Percentiles rank a stretch among this genome's conserved stretches.
Evolutionary conservation across 2,329 filamentous ascomycete genomes (phyloP).

Genomic region (Ceratocystis eucalypticola): DNA sequence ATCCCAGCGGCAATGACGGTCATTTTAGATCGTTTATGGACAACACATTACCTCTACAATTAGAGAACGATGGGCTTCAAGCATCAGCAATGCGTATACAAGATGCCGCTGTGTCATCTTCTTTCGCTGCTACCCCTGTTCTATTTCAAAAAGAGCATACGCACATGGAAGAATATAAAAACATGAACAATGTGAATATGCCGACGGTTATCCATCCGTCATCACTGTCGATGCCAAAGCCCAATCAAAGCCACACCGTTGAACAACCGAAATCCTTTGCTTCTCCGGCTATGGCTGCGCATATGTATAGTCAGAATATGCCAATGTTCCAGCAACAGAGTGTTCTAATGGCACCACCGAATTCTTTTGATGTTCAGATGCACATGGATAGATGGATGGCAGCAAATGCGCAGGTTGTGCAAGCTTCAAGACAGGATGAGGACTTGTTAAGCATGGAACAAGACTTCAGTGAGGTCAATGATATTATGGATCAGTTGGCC

Average conservation of each 20-base stretch:
- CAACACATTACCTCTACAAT: background rate
- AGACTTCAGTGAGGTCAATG: conserved; percentile 30
- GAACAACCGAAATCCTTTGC: conserved; percentile 9
- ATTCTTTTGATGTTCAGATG: conserved; percentile 23
- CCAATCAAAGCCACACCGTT: background rate
- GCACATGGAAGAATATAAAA: background rate
- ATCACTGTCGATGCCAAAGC: background rate
- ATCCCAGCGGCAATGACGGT: background rate
- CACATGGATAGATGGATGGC: conserved; percentile 33
- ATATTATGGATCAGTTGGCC: conserved; percentile 33
- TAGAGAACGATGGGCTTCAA: background rate
- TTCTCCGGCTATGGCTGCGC: conserved; percentile 10
- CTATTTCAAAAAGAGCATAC: background rate
- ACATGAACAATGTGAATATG: background rate
- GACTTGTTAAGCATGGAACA: background rate
- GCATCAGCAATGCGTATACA: background rate
- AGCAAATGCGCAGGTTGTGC: conserved; percentile 22
- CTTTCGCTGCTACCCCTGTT: background rate
- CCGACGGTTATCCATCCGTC: background rate
- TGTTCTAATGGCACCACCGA: conserved; percentile 24
- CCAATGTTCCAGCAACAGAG: conserved; percentile 14
- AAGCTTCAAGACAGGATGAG: background rate
- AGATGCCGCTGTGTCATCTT: background rate
- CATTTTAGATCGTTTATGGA: conserved; percentile 7
- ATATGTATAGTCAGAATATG: conserved; percentile 17